Base-by-base conservation (phyloP, 371 early-diverging fungal genomes). In the Paraphysoderma sedebokerense region DNA sequence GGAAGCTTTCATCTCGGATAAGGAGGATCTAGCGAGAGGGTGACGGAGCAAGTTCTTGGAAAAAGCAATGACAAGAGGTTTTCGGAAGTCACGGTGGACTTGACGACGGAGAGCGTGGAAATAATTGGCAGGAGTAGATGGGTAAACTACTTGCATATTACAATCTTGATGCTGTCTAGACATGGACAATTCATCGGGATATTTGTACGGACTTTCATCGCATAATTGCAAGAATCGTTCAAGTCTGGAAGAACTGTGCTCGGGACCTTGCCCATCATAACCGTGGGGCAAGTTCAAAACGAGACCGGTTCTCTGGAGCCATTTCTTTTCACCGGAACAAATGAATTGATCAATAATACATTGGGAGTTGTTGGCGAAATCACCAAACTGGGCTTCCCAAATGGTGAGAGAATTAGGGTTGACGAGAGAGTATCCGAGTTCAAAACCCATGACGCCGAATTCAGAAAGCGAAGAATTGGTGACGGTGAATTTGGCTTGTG, bases 371-470 rank as follows among this genome's bases (percentile, higher is more conserved):
- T 93, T 97, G 64, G 85, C 85, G 62, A 93, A 92, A 65, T 95
- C 95, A 59, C 97, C 97, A 56, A 95, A 87, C 72, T 96, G 97
- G 22, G 92, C 97, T 67, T 97, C 97, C 95, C 95, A 97, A 56
- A 93, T 68, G 24, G 89, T 76, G 30, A 95, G 76, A 36, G 87
- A 73, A 60, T 91, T 81, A 45, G 95, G 93, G 70, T 82, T 81
- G 44, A 83, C 91, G 51, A 92, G 71, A 13, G 89, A 88, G 66
- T 88, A 92, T 34, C 97, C 97, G 15, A 88, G 77, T 66, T 96
- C 97, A 58, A 92, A 96, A 33, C 97, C 97, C 48, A 96, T 74
- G 24, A 77, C 81, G 56, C 92, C 97, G 56, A 74, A 96, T 65
- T 96, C 97, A n/a, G 90, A 88, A 45, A 96, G 70, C 9, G 85